phyloP scores from a whole-genome alignment of 2,329 filamentous ascomycete species.

The Aureobasidium sp. region DNA sequence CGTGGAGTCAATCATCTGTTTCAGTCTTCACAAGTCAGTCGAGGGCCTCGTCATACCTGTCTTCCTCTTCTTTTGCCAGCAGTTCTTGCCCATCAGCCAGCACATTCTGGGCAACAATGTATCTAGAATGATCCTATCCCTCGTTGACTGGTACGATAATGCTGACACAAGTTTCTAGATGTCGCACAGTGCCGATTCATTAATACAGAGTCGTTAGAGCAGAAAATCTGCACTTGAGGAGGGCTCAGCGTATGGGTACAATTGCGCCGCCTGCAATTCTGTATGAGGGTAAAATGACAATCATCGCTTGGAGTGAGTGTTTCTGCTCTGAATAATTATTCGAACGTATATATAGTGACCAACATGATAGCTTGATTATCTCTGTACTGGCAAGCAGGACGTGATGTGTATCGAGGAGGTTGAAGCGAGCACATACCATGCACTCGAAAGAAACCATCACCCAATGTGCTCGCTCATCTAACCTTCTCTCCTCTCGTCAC shows the following conservation, averaged over 20 bases:
- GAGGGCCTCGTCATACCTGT: neutral
- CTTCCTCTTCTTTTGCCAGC: neutral
- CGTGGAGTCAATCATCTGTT: neutral
- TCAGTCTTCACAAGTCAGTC: neutral
- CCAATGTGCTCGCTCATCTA: neutral
- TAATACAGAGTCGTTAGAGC: neutral
- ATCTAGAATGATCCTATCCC: no score
- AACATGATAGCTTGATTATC: neutral
- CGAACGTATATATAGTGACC: neutral
- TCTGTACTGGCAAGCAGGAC: neutral
- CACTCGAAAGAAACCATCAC: neutral
- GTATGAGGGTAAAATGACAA: no score
- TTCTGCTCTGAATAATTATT: neutral
- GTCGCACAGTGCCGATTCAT: neutral
- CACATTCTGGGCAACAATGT: constrained; percentile 1
- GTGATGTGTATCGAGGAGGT: neutral
- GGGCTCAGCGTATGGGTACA: neutral
- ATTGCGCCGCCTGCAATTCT: neutral
- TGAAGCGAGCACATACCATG: neutral
- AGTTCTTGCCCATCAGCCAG: neutral
- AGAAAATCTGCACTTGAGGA: neutral
- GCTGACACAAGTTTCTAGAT: neutral
- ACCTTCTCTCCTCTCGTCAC: neutral
- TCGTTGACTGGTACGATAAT: neutral
- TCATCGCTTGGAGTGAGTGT: neutral